Evolutionary conservation across 352 stramenopile species (phyloP).

Genomic region (Ophiocytium majus): DNA sequence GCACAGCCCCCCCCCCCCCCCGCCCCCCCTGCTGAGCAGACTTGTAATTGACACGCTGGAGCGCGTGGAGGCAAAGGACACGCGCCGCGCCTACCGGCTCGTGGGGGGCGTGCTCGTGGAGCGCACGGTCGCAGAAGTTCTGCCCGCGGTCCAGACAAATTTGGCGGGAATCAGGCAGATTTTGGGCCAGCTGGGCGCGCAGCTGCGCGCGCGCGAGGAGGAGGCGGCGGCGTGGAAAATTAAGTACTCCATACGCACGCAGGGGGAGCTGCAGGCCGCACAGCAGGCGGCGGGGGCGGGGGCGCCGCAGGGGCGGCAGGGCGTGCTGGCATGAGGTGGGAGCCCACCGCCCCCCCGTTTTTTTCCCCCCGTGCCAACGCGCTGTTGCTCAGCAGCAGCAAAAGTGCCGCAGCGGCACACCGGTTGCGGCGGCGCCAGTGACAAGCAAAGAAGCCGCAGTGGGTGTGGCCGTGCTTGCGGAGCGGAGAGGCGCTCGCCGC

Average conservation of each 20-base stretch:
- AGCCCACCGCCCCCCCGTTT: too few species aligned
- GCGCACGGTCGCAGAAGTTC: slow-evolving; percentile 88
- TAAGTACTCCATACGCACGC: slow-evolving; percentile 16
- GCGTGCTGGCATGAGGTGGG: too few species aligned
- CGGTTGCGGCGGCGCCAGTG: too few species aligned
- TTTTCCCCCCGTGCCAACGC: too few species aligned
- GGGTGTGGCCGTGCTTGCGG: too few species aligned
- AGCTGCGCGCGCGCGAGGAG: slow-evolving; percentile 35
- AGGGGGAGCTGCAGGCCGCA: slow-evolving; percentile 2
- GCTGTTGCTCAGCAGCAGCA: too few species aligned
- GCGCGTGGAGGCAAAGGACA: slow-evolving; percentile 25
- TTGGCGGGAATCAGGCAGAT: slow-evolving; percentile 49
- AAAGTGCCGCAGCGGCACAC: too few species aligned
- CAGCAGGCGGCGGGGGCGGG: too few species aligned
- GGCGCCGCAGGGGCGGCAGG: too few species aligned
- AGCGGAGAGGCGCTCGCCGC: too few species aligned
- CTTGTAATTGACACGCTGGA: slow-evolving; percentile 54
- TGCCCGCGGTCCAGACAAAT: slow-evolving; percentile 66
- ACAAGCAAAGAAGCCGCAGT: too few species aligned
- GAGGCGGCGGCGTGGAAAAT: slow-evolving; percentile 48
- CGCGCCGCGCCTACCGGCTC: slow-evolving; percentile 79
- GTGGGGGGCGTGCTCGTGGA: slow-evolving; percentile 93
- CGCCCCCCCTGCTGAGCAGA: too few species aligned
- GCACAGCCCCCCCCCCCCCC: neutral
- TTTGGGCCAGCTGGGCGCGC: slow-evolving; percentile 31